phyloP scores from a whole-genome alignment of 345 rosid species.

The Chamaenerion angustifolium region DNA sequence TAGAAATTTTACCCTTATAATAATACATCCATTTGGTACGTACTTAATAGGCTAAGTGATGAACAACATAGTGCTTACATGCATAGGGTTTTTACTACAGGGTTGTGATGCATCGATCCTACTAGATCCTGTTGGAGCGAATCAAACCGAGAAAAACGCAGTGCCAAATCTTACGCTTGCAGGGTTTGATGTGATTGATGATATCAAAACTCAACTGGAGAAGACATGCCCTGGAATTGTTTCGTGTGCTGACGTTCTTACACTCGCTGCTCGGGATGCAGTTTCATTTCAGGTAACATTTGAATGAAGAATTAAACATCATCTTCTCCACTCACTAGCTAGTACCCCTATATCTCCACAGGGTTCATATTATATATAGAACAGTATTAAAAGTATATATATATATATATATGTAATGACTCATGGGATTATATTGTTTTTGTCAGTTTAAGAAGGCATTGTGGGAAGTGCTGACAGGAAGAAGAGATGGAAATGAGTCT shows the following conservation, averaged over 20 bases:
- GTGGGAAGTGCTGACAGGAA: constrained; percentile 46
- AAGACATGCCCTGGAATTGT: constrained; percentile 30
- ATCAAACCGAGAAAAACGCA: constrained; percentile 38
- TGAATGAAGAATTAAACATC: too few relatives aligned
- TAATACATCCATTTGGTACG: too few relatives aligned
- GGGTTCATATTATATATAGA: too few relatives aligned
- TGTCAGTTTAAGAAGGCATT: constrained; percentile 23
- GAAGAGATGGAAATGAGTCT: constrained; percentile 48
- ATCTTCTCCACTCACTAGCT: too few relatives aligned
- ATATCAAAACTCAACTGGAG: constrained; percentile 34
- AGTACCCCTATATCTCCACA: too few relatives aligned
- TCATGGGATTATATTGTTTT: not conserved
- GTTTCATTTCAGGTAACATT: constrained; percentile 38
- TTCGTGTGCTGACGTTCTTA: constrained; percentile 49
- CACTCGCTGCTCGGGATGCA: constrained; percentile 52
- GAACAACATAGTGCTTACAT: too few relatives aligned
- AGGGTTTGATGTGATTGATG: constrained; percentile 51
- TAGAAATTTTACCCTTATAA: too few relatives aligned
- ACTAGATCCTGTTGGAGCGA: constrained; percentile 14
- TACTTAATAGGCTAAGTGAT: too few relatives aligned
- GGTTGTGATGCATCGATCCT: constrained; percentile 57
- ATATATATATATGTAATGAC: not conserved
- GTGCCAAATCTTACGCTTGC: constrained; percentile 28
- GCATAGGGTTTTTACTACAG: constrained; percentile 8
- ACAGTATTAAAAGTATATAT: too few relatives aligned